A percentile compares a stretch with the other conserved stretches of the same genome.
Conservation (phyloP, 73 alveolate genomes). For the Paramecium octaurelia region DNA sequence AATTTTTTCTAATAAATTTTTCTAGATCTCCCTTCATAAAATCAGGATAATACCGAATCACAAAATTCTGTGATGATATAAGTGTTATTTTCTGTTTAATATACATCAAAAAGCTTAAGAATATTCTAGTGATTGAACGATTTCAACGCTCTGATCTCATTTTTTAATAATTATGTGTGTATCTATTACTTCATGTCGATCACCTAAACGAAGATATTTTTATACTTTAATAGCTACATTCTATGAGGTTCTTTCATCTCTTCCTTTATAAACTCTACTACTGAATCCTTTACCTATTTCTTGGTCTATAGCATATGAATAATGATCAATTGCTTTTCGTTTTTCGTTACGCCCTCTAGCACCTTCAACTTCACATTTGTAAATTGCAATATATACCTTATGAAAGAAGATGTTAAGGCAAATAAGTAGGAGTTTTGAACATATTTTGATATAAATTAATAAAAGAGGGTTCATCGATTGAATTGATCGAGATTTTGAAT, state of each 20-base stretch:
- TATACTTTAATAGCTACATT: conserved; percentile 29
- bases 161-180: not conserved
- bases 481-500: not conserved
- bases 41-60: not conserved
- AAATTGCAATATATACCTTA: not conserved
- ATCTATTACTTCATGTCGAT: conserved; percentile 30
- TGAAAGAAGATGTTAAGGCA: not conserved
- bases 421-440: not conserved
- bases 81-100: not conserved
- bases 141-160: conserved; percentile 10
- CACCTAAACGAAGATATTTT: not conserved
- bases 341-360: not conserved
- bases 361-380: not conserved
- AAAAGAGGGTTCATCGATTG: not conserved
- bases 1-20: not conserved
- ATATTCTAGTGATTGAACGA: not conserved
- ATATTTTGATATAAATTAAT: not conserved
- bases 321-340: conserved; percentile 31
- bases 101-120: conserved; percentile 11
- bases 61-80: conserved; percentile 45
- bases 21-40: not conserved
- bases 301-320: conserved; percentile 9
- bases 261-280: conserved; percentile 23
- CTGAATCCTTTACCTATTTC: conserved; percentile 36
- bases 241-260: conserved; percentile 10